A percentile compares a stretch with the other conserved stretches of the same genome.
Conservation (phyloP, 2,329 filamentous ascomycete species). For the Coniochaeta sp. region DNA sequence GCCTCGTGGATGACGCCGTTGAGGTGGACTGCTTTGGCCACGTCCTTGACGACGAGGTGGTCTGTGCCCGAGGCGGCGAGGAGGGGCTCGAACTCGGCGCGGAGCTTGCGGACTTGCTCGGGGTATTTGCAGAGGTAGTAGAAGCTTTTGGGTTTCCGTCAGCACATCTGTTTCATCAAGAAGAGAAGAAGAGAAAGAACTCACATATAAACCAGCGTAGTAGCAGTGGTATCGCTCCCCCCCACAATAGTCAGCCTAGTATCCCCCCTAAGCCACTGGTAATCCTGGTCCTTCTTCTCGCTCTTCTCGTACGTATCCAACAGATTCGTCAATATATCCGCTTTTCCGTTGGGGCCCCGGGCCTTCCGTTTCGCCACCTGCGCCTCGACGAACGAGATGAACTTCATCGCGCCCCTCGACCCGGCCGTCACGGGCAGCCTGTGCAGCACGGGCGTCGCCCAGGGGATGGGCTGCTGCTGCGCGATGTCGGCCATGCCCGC, state of each 20-base stretch:
- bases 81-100: constrained; percentile 6
- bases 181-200: neutral
- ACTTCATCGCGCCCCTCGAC: constrained; percentile 7
- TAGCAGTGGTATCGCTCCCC: constrained; percentile 10
- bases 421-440: constrained; percentile 10
- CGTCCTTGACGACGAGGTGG: constrained; percentile 7
- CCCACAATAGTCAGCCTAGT: constrained; percentile 8
- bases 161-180: neutral
- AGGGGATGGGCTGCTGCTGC: constrained; percentile 11
- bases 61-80: constrained; percentile 6
- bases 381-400: constrained; percentile 9
- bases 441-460: constrained; percentile 13
- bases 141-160: neutral
- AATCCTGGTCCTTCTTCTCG: constrained; percentile 5
- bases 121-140: constrained; percentile 12
- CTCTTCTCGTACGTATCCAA: constrained; percentile 6
- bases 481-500: constrained; percentile 13
- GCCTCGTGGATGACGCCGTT: constrained; percentile 12
- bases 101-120: constrained; percentile 5
- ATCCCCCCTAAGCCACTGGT: constrained; percentile 7
- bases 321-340: constrained; percentile 4
- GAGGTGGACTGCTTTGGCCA: constrained; percentile 6
- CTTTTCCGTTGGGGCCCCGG: constrained; percentile 4
- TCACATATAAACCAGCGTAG: constrained; percentile 7
- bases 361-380: constrained; percentile 8